A percentile compares a stretch with the other conserved stretches of the same genome.
Evolutionary conservation across 1,284 basidiomycete species (phyloP).

Genomic region (Golubevia pallescens): DNA sequence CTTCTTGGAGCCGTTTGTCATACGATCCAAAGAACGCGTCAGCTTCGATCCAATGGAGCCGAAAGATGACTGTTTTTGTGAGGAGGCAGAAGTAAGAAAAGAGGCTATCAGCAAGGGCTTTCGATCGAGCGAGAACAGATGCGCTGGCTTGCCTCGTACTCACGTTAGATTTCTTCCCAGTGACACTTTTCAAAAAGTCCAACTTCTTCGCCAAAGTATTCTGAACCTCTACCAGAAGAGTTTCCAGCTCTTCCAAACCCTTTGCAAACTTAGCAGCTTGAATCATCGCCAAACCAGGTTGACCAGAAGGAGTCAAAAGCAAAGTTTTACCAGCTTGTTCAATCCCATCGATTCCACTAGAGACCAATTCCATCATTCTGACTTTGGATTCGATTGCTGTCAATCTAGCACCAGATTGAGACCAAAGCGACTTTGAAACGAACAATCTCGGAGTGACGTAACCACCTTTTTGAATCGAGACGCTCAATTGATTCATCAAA

Average conservation of each 20-base stretch:
- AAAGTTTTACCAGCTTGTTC: conserved; percentile 51
- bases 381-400: conserved; percentile 81
- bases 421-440: conserved; percentile 88
- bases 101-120: no score
- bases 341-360: conserved; percentile 77
- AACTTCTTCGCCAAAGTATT: conserved; percentile 76
- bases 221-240: conserved; percentile 77
- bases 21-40: conserved; percentile 82
- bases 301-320: conserved; percentile 6
- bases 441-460: conserved; percentile 87
- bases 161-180: conserved; percentile 67
- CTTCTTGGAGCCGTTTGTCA: conserved; percentile 84
- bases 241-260: conserved; percentile 76
- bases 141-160: no score
- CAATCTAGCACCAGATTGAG: conserved; percentile 82
- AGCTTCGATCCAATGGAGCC: conserved; percentile 76
- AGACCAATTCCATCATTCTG: conserved; percentile 78
- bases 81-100: no score
- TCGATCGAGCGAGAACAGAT: no score
- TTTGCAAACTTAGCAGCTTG: conserved; percentile 49
- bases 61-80: no score
- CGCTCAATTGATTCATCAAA: conserved; percentile 20
- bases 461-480: conserved; percentile 69
- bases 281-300: conserved; percentile 32
- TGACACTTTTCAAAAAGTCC: conserved; percentile 72